phyloP scores from a whole-genome alignment of 345 rosid genomes.

The Salix dunnii region DNA sequence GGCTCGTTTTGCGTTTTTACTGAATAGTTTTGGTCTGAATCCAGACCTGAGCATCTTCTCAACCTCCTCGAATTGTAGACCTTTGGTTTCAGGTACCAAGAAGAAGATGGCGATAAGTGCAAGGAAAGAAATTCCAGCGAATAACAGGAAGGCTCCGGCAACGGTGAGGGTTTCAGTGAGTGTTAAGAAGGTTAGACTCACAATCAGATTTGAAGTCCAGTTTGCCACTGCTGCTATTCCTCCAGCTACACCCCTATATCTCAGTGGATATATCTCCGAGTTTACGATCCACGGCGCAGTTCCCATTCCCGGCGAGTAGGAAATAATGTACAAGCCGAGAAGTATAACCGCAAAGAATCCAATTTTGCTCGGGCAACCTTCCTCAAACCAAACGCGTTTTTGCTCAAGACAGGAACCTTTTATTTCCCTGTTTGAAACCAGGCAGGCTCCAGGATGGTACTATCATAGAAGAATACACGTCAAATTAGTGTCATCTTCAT shows the following conservation, averaged over 20 bases:
- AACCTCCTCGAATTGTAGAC: constrained; percentile 70
- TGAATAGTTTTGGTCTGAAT: constrained; percentile 39
- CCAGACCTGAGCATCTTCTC: constrained; percentile 64
- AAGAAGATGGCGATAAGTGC: constrained; percentile 55
- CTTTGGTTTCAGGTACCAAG: constrained; percentile 83
- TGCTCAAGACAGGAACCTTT: constrained; percentile 29
- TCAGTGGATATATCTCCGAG: constrained; percentile 85
- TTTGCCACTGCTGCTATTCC: constrained; percentile 76
- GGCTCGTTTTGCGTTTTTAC: constrained; percentile 9
- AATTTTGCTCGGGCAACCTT: constrained; percentile 76
- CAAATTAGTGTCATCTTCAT: no score
- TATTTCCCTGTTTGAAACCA: constrained; percentile 29
- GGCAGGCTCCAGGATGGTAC: constrained; percentile 73
- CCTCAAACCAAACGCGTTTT: constrained; percentile 45
- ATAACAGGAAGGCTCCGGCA: constrained; percentile 61
- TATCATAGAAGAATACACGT: constrained; percentile 3
- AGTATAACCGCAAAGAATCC: constrained; percentile 66
- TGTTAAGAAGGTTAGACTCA: constrained; percentile 59
- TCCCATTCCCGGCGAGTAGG: constrained; percentile 84
- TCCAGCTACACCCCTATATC: constrained; percentile 82
- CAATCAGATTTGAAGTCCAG: constrained; percentile 72
- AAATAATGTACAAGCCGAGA: constrained; percentile 64
- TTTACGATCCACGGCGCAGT: constrained; percentile 88
- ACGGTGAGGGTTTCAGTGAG: constrained; percentile 55
- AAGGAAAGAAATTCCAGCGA: constrained; percentile 43